Evolutionary conservation across 2,329 filamentous ascomycete genomes (phyloP).

Genomic region (Colletotrichum liriopes): DNA sequence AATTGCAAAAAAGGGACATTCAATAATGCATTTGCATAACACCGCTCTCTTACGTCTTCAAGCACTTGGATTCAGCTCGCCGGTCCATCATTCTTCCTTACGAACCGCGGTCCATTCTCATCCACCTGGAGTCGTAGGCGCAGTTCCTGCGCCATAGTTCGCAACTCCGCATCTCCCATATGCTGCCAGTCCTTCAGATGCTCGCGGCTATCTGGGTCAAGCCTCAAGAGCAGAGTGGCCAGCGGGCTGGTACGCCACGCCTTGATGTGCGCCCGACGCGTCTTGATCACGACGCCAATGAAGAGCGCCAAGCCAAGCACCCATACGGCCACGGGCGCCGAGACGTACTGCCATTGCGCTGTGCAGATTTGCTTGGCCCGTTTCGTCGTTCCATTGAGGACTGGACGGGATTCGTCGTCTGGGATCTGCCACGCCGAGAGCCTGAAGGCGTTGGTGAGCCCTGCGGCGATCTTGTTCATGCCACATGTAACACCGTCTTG

Average conservation of each 20-base stretch:
- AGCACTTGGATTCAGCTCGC: neutral
- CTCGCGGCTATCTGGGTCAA: slow-evolving; percentile 18
- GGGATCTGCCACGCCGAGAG: slow-evolving; percentile 9
- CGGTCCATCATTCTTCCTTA: neutral
- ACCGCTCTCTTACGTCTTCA: neutral
- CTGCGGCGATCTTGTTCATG: slow-evolving; percentile 20
- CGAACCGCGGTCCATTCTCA: neutral
- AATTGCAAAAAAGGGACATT: no score
- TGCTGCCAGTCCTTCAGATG: slow-evolving; percentile 31
- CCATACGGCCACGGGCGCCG: slow-evolving; percentile 27
- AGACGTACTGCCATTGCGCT: slow-evolving; percentile 12
- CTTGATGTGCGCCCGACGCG: slow-evolving; percentile 26
- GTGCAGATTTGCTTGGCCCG: neutral
- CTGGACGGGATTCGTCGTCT: neutral
- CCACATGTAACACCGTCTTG: slow-evolving; percentile 19
- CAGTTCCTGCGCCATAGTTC: neutral
- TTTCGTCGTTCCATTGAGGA: neutral
- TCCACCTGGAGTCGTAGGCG: neutral
- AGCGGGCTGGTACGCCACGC: slow-evolving; percentile 35
- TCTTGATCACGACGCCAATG: slow-evolving; percentile 32
- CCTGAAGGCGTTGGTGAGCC: slow-evolving; percentile 31
- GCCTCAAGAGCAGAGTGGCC: slow-evolving; percentile 32
- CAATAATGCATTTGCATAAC: neutral
- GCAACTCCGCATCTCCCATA: slow-evolving; percentile 26
- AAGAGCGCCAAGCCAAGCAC: slow-evolving; percentile 24